Evolutionary conservation across 495 filamentous ascomycete species (phyloP), one percentile per base, ranked within the genome.

Genomic region (Rusavskia elegans): DNA sequence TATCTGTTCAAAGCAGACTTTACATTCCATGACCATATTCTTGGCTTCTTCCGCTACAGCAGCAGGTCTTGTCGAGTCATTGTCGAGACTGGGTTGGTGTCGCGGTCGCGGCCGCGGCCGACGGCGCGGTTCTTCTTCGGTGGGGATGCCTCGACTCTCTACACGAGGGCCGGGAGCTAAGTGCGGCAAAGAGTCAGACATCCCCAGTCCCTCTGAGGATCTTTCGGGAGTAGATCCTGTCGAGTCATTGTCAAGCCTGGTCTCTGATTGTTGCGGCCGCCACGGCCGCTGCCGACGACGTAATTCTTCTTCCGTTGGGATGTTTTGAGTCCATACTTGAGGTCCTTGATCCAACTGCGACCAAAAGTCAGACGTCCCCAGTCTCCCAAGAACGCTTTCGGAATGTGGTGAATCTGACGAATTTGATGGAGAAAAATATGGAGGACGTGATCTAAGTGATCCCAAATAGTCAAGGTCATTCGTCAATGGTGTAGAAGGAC

Each of bases 1-100:
- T 2, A 74, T 30, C 58, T 81, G 77, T 0, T 59, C 63, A 52
- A 73, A 74, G 58, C 77, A 81, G 29, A 78, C 66, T 50, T 73
- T 71, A 55, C 77, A 81, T 50, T 74, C 70, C 46, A 78, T 63
- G 21, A 69, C 72, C 25, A 77, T 57, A 32, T 59, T 71, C 66
- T 79, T 59, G 23, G 71, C 66, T 3, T 67, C 68, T 3, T 71
- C 63, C 32, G 66, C 68, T 51, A 72, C 64, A 2, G 75, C 71
- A 17, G 64, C 60, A 1, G 77, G 77, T 9, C 72, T 58, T n/a
- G 54, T 63, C 4, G 63, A 55, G 25, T 66, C 63, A n/a, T 61
- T 57, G 45, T 70, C 68, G 1, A 68, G 42, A 23, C 58, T 55
- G 19, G 49, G 30, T 0, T 16, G 2, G 45, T 17, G 49, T 27